Evolutionary conservation across 768 basidiomycete species (phyloP), one percentile per base, ranked within the genome.

Genomic region (Russula olivacea): DNA sequence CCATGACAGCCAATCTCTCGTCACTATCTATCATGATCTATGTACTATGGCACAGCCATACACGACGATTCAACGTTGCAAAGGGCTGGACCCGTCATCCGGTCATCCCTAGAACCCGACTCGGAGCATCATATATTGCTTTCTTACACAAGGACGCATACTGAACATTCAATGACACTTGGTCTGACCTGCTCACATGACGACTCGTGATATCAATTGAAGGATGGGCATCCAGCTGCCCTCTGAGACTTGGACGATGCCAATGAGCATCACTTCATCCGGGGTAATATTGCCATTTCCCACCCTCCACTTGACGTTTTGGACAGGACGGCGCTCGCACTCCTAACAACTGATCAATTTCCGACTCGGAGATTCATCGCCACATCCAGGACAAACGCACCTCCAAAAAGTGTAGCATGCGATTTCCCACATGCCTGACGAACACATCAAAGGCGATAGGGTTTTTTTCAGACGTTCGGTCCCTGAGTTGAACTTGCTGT

Each of bases 161-260:
- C 12, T 40, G 17, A 41, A 17, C 38, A 40, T 15, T 40, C 11
- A 40, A 41, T 41, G 40, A 41, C 40, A 41, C 17, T 36, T 21
- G 32, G n/a, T 21, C 8, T 34, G 17, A 45, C n/a, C 25, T 28
- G 8, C 9, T 63, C 43, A 58, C 2, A 50, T 17, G 38, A 66
- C 36, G 40, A 66, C 36, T 10, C 61, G 65, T 0, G 4, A 3
- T 32, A 34, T 48, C 36, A 64, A 19, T 38, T 61, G 66, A 14
- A 66, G 63, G 30, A 66, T 57, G 12, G 66, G 66, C 58, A 60
- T 59, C 66, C 66, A 66, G 11, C 54, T 52, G 32, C 63, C 59
- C 7, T 21, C 58, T 0, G 66, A 65, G 19, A 66, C 63, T 47
- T 66, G 66, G 32, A 66, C 45, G 34, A 65, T 21, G 17, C 66